These are phyloP conservation scores for Eucalyptus cladocalyx DNA, from an alignment of 345 rosid species.

Conservation along the genomic window DNA sequence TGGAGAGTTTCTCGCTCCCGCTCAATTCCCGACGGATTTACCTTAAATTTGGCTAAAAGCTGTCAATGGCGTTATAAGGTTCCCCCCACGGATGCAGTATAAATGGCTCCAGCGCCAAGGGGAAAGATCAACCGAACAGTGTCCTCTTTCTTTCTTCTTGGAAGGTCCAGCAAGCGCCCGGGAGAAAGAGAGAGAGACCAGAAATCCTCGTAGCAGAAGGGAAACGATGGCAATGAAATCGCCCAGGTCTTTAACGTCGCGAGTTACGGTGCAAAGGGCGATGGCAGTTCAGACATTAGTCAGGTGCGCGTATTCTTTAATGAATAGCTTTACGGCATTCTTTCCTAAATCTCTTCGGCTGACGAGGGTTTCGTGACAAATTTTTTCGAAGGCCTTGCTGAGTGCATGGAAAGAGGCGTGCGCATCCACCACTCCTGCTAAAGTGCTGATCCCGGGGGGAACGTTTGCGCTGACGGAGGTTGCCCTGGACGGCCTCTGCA, in stretches of 20 bases:
- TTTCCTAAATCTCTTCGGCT: neutral
- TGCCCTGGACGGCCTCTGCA: slow-evolving; percentile 32
- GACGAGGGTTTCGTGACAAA: neutral
- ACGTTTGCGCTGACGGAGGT: slow-evolving; percentile 8
- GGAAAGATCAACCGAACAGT: neutral
- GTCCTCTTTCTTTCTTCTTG: neutral
- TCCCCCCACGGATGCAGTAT: neutral
- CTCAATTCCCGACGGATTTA: neutral
- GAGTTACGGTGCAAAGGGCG: neutral
- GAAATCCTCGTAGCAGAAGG: neutral
- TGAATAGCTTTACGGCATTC: neutral
- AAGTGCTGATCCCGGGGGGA: slow-evolving; percentile 29
- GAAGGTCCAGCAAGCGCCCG: neutral
- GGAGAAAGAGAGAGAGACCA: neutral
- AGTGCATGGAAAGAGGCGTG: slow-evolving; percentile 42
- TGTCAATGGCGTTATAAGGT: neutral
- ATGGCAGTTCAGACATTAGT: neutral
- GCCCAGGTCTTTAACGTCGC: neutral
- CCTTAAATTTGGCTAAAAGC: neutral
- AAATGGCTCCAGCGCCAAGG: neutral
- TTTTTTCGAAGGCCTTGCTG: neutral
- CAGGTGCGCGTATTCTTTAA: neutral
- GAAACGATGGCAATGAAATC: neutral
- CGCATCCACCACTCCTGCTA: slow-evolving; percentile 7
- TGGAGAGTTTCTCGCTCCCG: neutral